A percentile compares a stretch with the other conserved stretches of the same genome.
Conservation (phyloP, 2,329 filamentous ascomycete species). For the Pseudopyricularia javanii region DNA sequence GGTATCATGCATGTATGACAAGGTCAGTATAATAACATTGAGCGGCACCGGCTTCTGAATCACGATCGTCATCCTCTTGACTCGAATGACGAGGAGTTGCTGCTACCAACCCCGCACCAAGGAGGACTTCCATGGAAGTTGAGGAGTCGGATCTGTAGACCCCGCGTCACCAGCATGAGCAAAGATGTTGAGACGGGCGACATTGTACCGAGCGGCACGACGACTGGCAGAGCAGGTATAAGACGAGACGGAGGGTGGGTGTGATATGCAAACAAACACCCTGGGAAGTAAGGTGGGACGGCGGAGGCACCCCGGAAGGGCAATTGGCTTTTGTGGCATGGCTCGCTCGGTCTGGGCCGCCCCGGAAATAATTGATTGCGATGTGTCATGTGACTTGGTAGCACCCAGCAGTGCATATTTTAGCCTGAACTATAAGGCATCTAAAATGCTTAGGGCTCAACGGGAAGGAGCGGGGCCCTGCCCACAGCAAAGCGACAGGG, state of each 20-base stretch:
- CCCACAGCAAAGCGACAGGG: constrained; percentile 1
- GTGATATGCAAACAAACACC: background rate
- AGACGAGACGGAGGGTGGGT: background rate
- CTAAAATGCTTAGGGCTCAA: constrained; percentile 1
- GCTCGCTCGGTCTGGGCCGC: no score
- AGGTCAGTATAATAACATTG: background rate
- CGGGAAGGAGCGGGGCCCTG: background rate
- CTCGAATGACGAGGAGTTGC: background rate
- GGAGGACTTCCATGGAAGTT: background rate
- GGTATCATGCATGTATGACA: no score
- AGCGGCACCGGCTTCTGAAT: background rate
- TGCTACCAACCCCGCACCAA: background rate
- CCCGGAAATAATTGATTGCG: background rate
- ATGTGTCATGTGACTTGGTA: background rate
- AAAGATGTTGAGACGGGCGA: background rate
- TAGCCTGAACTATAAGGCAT: background rate
- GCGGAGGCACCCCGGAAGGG: no score
- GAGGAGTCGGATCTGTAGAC: background rate
- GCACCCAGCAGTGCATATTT: background rate
- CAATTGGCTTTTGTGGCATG: no score
- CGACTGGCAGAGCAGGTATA: background rate
- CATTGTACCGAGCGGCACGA: background rate
- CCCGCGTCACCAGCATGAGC: background rate
- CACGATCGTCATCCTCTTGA: background rate
- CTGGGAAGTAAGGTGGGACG: background rate